These are phyloP conservation scores for Candida pseudofarinosa DNA, from an alignment of 805 yeast genomes.

Conservation along the genomic window DNA sequence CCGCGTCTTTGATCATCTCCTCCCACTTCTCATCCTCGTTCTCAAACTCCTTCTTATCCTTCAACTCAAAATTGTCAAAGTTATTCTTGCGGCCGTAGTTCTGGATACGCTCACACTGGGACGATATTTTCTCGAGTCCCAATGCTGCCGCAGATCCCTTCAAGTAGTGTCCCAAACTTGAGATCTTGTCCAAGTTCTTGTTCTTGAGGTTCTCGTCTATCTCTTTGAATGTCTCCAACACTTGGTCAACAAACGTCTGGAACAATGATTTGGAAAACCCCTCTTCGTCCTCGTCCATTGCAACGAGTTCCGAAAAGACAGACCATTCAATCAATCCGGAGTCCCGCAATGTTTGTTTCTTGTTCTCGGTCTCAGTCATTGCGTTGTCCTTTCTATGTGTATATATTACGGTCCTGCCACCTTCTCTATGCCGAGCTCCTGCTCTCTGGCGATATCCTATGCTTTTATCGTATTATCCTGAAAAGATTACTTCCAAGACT, in stretches of 20 bases:
- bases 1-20: slow-evolving; percentile 47
- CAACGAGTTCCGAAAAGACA: slow-evolving; percentile 79
- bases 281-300: slow-evolving; percentile 96
- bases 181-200: slow-evolving; percentile 53
- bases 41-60: slow-evolving; percentile 12
- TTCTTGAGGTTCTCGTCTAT: slow-evolving; percentile 55
- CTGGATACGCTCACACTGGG: slow-evolving; percentile 90
- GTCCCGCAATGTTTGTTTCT: slow-evolving; percentile 31
- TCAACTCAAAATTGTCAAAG: slow-evolving; percentile 28
- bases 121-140: slow-evolving; percentile 77
- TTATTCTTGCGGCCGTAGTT: slow-evolving; percentile 66
- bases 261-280: slow-evolving; percentile 80
- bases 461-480: background rate
- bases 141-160: slow-evolving; percentile 95
- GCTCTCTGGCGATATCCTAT: too few relatives aligned
- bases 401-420: background rate
- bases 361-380: slow-evolving; percentile 12
- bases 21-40: slow-evolving; percentile 22
- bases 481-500: background rate
- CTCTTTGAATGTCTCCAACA: slow-evolving; percentile 68
- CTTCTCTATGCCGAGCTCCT: too few relatives aligned
- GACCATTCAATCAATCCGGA: slow-evolving; percentile 81
- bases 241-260: slow-evolving; percentile 86
- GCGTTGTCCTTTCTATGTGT: background rate
- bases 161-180: slow-evolving; percentile 83